Evolutionary conservation across 108 stramenopile genomes (phyloP), one percentile per base, ranked within the genome.

Genomic region (Cyclotella kingstonii): DNA sequence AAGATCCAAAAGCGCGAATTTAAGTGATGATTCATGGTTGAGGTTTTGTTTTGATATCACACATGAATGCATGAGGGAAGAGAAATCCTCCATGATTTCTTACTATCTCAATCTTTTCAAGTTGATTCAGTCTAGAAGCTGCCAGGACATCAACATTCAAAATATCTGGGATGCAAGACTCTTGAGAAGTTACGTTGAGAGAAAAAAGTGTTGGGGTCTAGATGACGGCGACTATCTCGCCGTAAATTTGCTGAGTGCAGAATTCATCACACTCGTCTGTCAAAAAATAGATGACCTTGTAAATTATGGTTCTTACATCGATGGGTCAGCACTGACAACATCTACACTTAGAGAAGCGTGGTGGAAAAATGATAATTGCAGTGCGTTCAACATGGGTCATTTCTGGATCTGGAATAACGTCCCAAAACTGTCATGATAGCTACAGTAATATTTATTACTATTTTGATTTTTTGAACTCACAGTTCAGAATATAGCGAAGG

Each of bases 1-100:
- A n/a, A n/a, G n/a, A n/a, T n/a, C 48, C 21, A 38, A 54, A 30
- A 30, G 30, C 4, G 42, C n/a, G n/a, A n/a, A n/a, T n/a, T n/a
- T n/a, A n/a, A n/a, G 54, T 21, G 63, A 70, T 44, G 63, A 15
- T 18, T n/a, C 27, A 33, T 62, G 62, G 25, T 54, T 58, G 60
- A 63, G 69, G 46, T 87, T 84, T 68, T 87, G 84, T 50, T 72
- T 49, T 42, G 54, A 66, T 15, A 66, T 83, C 14, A 79, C 87
- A 10, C 54, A 81, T 26, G 82, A 83, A 35, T 85, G 76, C 55
- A 57, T 86, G 36, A 66, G 78, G 36, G 52, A 68, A 19, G 84
- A 87, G 54, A 85, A 81, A 43, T 60, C 68, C 11, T 76, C 80
- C 34, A 73, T 68, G 28, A 42, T 91, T 7, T 75, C 74, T 10